Percentiles rank a stretch among this genome's conserved stretches.
Conservation (phyloP, 176 grass and related monocot genomes). For the Phyllostachys edulis region DNA sequence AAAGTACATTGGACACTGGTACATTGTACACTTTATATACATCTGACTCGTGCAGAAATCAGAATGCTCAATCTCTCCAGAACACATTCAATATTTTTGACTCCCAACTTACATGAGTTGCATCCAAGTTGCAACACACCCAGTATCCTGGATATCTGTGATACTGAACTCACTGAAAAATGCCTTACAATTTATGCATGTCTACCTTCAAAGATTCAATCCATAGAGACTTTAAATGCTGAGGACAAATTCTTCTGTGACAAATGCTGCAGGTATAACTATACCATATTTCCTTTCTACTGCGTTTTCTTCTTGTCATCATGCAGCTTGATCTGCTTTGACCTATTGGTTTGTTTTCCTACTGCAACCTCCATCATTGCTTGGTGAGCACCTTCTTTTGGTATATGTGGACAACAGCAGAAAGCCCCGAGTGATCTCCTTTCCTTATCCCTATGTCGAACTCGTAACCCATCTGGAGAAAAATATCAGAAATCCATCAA, state of each 20-base stretch:
- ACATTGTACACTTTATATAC: too few species aligned
- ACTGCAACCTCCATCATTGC: conserved; percentile 19
- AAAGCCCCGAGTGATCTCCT: neutral
- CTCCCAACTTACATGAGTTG: too few species aligned
- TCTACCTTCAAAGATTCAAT: neutral
- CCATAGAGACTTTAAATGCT: conserved; percentile 82
- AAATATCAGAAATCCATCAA: too few species aligned
- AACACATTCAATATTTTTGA: too few species aligned
- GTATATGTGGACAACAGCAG: neutral
- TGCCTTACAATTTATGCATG: neutral
- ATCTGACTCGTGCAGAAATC: too few species aligned
- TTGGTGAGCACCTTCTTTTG: neutral
- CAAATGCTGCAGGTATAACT: conserved; percentile 85
- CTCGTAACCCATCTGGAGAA: too few species aligned
- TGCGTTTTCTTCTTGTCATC: conserved; percentile 1
- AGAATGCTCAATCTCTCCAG: too few species aligned
- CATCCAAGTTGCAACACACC: too few species aligned
- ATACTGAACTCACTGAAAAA: conserved; percentile 27
- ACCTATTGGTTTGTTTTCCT: conserved; percentile 12
- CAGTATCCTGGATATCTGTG: too few species aligned
- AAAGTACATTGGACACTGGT: too few species aligned
- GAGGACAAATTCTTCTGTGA: conserved; percentile 98
- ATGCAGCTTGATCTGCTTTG: conserved; percentile 16
- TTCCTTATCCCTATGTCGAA: neutral
- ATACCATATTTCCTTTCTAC: conserved; percentile 1